Evolutionary conservation across 148 eudicot genomes (phyloP), one percentile per base, ranked within the genome.

Genomic region (Gaultheria prostrata): DNA sequence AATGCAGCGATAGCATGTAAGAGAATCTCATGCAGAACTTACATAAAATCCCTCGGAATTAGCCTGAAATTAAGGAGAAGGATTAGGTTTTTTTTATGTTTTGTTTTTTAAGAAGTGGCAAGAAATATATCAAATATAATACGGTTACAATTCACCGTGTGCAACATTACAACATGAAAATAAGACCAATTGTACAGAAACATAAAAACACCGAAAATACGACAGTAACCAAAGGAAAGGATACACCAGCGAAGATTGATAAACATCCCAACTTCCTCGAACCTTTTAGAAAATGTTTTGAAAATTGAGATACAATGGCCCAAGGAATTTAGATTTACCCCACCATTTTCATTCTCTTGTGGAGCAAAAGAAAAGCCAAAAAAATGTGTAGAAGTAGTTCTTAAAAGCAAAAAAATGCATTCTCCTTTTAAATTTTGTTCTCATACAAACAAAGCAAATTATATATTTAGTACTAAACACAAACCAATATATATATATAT

Each of bases 401-500:
- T 76, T 65, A 7, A 77, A 77, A 20, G 69, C 10, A 53, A 32
- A 53, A 39, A 26, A 33, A 12, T 11, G 20, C 79, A 53, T 39
- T 74, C n/a, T 67, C 35, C 80, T 32, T 76, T 81, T 80, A 6
- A 30, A 30, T 51, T 45, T 85, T 80, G n/a, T 48, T 43, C 65
- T 61, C 76, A 76, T 65, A 50, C 78, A 72, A 84, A 80, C 81
- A 85, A 82, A 59, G 57, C 48, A 59, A 5, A 87, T 81, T 50
- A 57, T 71, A 82, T 67, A 30, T 30, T 61, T 1, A 74, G 51
- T 24, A 70, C 28, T 82, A 82, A 78, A 76, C 63, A 83, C 89
- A 84, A 82, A 77, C 83, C 86, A 87, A 80, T 51, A 82, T 85
- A 28, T 51, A 82, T 85, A 28, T 59, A 59, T 67, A 67, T 67